Base-by-base conservation (phyloP, 148 eudicot species). In the Bassia scoparia region DNA sequence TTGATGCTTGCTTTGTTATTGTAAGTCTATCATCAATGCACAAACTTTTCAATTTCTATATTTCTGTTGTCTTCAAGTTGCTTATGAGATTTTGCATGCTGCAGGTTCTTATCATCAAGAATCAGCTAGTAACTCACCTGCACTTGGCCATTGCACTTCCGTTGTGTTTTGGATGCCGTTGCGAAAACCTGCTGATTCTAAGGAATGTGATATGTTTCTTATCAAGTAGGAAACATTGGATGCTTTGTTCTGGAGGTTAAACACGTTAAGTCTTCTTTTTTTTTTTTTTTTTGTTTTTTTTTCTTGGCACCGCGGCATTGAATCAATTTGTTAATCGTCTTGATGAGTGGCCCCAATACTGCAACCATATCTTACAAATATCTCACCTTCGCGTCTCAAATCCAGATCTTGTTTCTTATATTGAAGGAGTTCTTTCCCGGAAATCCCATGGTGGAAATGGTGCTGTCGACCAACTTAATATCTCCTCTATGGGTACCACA, bases 341-440 rank as follows among this genome's bases (percentile, higher is more conserved):
- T 81, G 83, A 84, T 67, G 98, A 94, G 82, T 94, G 96, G 98
- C 97, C 98, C 62, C 98, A 91, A 69, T 94, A 87, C 69, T 94
- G 98, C 85, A 89, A 94, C 65, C 97, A 91, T 83, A 89, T 94
- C 63, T 81, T 91, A 74, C 98, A 93, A 86, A 91, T 93, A 80
- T 88, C 98, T 75, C 98, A 94, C 77, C 85, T 94, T 58, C 98
- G 97, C 71, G 82, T 81, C 75, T 74, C 96, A 76, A 86, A 88
- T 76, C 80, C 87, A 12, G 97, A 94, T 31, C 90, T 89, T 72
- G 96, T 91, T 74, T 87, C 86, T 34, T 89, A 82, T 70, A 87
- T 89, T 77, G 96, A 94, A 68, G 82, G 89, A 72, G 86, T 89
- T 30, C 97, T 94, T 82, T 83, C 79, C 66, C 85, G 89, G 71